Conservation (phyloP, 2,329 filamentous ascomycete genomes). For the Zalaria sp. region DNA sequence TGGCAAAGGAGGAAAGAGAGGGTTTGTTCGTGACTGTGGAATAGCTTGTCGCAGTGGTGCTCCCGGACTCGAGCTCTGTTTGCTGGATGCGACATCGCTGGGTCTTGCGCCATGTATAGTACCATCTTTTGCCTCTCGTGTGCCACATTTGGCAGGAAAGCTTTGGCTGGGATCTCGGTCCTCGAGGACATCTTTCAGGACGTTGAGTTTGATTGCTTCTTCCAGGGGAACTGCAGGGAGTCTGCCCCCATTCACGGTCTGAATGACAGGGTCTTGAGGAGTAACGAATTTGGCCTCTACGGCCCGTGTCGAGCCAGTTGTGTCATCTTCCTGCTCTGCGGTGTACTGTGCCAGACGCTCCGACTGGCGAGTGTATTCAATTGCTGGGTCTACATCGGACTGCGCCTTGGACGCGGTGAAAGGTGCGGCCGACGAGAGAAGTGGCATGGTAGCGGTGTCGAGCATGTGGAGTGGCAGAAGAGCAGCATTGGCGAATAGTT, state of each 20-base stretch:
- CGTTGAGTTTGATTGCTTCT: constrained; percentile 58
- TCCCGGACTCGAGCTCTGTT: constrained; percentile 30
- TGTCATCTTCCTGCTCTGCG: constrained; percentile 21
- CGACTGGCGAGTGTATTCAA: constrained; percentile 48
- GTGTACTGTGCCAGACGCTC: constrained; percentile 28
- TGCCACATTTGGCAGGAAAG: constrained; percentile 14
- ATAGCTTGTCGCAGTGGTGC: constrained; percentile 27
- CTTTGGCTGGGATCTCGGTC: constrained; percentile 18
- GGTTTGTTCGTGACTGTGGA: constrained; percentile 58
- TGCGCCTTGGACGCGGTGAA: not conserved
- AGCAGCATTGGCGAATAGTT: not conserved
- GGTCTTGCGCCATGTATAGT: constrained; percentile 21
- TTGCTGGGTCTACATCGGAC: constrained; percentile 6
- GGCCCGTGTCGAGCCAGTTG: constrained; percentile 37
- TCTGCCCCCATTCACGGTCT: constrained; percentile 51
- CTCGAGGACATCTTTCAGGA: constrained; percentile 39
- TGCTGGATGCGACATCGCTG: constrained; percentile 21
- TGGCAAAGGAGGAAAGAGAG: constrained; percentile 72
- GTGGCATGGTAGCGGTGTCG: constrained; percentile 1
- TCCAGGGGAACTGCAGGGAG: constrained; percentile 54
- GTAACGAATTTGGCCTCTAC: constrained; percentile 50
- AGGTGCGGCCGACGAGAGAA: not conserved
- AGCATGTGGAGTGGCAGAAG: not conserved
- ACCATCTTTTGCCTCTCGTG: constrained; percentile 28
- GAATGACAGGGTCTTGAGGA: constrained; percentile 56